Evolutionary conservation across 2,329 filamentous ascomycete species (phyloP).

Genomic region (Colletotrichum lini): DNA sequence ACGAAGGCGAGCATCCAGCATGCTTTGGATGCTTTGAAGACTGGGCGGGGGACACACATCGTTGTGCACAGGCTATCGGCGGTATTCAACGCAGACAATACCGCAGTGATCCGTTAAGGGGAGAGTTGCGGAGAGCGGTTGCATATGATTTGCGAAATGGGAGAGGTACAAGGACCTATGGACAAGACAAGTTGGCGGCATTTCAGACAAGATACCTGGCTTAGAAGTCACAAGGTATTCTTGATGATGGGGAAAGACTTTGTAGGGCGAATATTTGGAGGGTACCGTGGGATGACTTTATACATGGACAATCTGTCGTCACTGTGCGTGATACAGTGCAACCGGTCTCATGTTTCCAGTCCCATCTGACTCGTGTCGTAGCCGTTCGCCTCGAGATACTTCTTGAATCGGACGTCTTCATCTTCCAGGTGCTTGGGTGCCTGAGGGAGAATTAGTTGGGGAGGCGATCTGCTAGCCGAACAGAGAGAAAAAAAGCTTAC

Average conservation of each 20-base stretch:
- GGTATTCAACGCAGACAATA: slow-evolving; percentile 26
- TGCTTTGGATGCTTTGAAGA: slow-evolving; percentile 68
- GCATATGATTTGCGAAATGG: slow-evolving; percentile 51
- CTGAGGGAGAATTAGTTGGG: background rate
- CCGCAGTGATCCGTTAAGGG: slow-evolving; percentile 23
- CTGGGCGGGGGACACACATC: slow-evolving; percentile 52
- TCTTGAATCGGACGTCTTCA: slow-evolving; percentile 44
- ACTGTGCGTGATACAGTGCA: background rate
- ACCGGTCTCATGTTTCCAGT: slow-evolving; percentile 21
- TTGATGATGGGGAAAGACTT: background rate
- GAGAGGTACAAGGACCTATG: slow-evolving; percentile 68
- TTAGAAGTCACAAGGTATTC: background rate
- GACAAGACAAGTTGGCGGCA: slow-evolving; percentile 58
- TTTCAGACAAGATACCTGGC: background rate
- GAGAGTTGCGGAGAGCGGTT: slow-evolving; percentile 9
- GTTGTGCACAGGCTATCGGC: slow-evolving; percentile 37
- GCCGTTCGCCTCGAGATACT: slow-evolving; percentile 43
- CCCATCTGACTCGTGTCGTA: slow-evolving; percentile 45
- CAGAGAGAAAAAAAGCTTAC: background rate
- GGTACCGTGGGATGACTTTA: too few relatives aligned
- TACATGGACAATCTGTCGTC: too few relatives aligned
- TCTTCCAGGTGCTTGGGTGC: slow-evolving; percentile 45
- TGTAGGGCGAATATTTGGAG: background rate
- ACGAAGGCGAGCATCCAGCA: slow-evolving; percentile 75
- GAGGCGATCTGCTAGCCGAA: too few relatives aligned